Conservation (phyloP, 768 basidiomycete genomes). For the Phaffia australis region DNA sequence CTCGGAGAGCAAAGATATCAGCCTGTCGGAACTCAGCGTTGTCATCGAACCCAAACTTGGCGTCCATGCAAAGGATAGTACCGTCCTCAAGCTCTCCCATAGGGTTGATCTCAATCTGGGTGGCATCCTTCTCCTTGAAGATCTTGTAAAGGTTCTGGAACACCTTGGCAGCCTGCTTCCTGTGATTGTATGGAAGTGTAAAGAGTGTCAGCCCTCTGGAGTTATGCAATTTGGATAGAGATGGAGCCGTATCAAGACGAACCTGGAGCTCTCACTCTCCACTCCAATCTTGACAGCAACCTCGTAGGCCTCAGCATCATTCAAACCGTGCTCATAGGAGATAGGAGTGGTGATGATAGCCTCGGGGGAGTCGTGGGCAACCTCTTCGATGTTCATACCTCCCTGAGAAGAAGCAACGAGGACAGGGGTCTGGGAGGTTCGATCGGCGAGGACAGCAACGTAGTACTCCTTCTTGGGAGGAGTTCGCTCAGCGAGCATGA, state of each 20-base stretch:
- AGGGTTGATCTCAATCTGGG: slow-evolving; percentile 99
- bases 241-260: background rate
- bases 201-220: background rate
- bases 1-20: slow-evolving; percentile 77
- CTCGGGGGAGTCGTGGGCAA: slow-evolving; percentile 84
- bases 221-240: background rate
- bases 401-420: slow-evolving; percentile 89
- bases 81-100: slow-evolving; percentile 87
- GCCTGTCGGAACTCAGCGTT: slow-evolving; percentile 96
- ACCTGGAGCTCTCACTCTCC: slow-evolving; percentile 56
- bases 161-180: slow-evolving; percentile 71
- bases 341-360: slow-evolving; percentile 95
- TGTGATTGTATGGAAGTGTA: background rate
- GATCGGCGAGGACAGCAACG: slow-evolving; percentile 91
- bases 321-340: slow-evolving; percentile 68
- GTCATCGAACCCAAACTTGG: slow-evolving; percentile 99
- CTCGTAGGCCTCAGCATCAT: slow-evolving; percentile 55
- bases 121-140: slow-evolving; percentile 98
- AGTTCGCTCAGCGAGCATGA: slow-evolving; percentile 95
- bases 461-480: slow-evolving; percentile 95
- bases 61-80: slow-evolving; percentile 95
- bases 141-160: slow-evolving; percentile 90
- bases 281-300: slow-evolving; percentile 89
- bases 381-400: slow-evolving; percentile 99
- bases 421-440: slow-evolving; percentile 74